Evolutionary conservation across 2,329 filamentous ascomycete genomes (phyloP), one percentile per base, ranked within the genome.

Genomic region (Cercospora zeae-maydis): DNA sequence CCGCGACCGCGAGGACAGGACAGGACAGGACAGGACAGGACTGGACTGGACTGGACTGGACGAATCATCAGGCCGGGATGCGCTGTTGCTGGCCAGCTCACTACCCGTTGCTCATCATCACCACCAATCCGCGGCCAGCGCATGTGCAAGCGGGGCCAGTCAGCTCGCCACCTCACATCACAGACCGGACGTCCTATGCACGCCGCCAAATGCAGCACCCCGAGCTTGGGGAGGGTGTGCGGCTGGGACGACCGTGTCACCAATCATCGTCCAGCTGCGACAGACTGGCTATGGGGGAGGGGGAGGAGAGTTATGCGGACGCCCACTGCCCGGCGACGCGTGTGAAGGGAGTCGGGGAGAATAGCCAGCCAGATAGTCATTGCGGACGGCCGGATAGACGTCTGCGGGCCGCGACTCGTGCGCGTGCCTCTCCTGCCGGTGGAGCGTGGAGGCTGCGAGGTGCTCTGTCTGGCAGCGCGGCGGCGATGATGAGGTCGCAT

Each of bases 21-120:
- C 54, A n/a, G n/a, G n/a, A n/a, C n/a, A n/a, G n/a, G n/a, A n/a
- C n/a, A n/a, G n/a, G n/a, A n/a, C n/a, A n/a, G n/a, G n/a, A n/a
- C n/a, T n/a, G n/a, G n/a, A n/a, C n/a, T n/a, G n/a, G n/a, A n/a
- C n/a, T n/a, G n/a, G 52, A 37, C 47, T 52, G 33, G 34, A 56
- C 34, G 27, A 53, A 51, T 33, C 21, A 58, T 16, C 39, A 58
- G 31, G n/a, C n/a, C n/a, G 24, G 37, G 11, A 49, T 58, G 24
- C 51, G 30, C 13, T 16, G 30, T 36, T 11, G n/a, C n/a, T n/a
- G 33, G 53, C 53, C 53, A 56, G 34, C 53, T 56, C 53, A 56
- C 53, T 56, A 56, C 53, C 53, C 53, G 53, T 56, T 34, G n/a
- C 34, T 33, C 53, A 56, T 31, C n/a, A 13, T 19, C 11, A n/a